Evolutionary conservation across 768 basidiomycete genomes (phyloP).

Genomic region (Mycena rebaudengoi): DNA sequence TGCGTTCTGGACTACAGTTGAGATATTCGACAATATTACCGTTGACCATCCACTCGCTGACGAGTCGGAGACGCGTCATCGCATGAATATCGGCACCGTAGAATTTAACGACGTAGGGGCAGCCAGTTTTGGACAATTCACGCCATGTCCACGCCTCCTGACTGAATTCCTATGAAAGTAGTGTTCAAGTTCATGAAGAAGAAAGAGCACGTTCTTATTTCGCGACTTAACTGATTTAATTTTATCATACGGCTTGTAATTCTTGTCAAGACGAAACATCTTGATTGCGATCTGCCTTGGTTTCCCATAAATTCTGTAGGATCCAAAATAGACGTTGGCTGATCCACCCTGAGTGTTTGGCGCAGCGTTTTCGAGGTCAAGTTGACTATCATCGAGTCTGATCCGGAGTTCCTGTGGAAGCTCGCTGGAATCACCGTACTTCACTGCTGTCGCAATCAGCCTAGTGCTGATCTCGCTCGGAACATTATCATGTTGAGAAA

Average conservation of each 20-base stretch:
- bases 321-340: too few relatives aligned
- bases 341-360: too few relatives aligned
- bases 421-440: too few relatives aligned
- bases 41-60: not conserved
- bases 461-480: too few relatives aligned
- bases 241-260: not conserved
- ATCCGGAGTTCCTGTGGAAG: too few relatives aligned
- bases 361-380: too few relatives aligned
- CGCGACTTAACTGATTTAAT: not conserved
- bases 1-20: not conserved
- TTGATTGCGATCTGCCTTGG: conserved; percentile 1
- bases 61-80: not conserved
- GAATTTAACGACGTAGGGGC: not conserved
- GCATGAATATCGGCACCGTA: not conserved
- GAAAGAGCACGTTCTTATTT: too few relatives aligned
- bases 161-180: not conserved
- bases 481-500: too few relatives aligned
- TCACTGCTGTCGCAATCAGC: too few relatives aligned
- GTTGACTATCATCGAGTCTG: too few relatives aligned
- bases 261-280: not conserved
- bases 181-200: not conserved
- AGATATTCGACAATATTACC: not conserved
- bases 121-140: not conserved
- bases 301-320: too few relatives aligned
- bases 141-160: conserved; percentile 1